phyloP scores from a whole-genome alignment of 805 yeast species.

The Myxozyma geophila region DNA sequence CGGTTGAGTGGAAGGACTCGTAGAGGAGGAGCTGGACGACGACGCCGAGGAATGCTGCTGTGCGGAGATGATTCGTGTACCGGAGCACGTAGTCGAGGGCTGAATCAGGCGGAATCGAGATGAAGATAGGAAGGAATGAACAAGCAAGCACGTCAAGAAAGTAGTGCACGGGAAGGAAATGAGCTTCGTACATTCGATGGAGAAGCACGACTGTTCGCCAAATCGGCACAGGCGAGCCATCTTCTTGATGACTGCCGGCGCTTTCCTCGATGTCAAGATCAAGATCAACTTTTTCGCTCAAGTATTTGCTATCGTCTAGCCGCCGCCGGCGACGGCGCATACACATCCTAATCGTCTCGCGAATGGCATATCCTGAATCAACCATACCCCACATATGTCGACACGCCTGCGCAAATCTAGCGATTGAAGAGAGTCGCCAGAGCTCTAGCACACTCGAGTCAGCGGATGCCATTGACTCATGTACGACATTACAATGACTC shows the following conservation, averaged over 20 bases:
- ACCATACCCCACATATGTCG: conserved; percentile 39
- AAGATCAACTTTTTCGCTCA: not conserved
- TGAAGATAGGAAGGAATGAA: conserved; percentile 13
- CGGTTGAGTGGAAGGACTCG: conserved; percentile 28
- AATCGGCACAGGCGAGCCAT: conserved; percentile 5
- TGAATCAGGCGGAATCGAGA: not conserved
- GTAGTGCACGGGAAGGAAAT: conserved; percentile 37
- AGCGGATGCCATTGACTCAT: conserved; percentile 4
- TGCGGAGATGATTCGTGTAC: conserved; percentile 27
- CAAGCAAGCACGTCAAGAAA: conserved; percentile 33
- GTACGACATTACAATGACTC: conserved; percentile 37
- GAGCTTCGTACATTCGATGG: conserved; percentile 38
- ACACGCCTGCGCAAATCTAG: conserved; percentile 36
- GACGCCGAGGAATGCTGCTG: conserved; percentile 26
- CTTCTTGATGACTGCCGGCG: not conserved
- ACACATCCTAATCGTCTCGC: conserved; percentile 9
- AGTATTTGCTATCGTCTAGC: no score
- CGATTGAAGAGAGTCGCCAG: conserved; percentile 27
- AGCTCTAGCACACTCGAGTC: not conserved
- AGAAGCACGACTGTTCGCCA: conserved; percentile 22
- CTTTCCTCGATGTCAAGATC: not conserved
- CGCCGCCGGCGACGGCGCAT: not conserved
- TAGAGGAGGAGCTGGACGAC: conserved; percentile 34
- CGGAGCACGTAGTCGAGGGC: conserved; percentile 6
- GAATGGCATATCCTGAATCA: conserved; percentile 36